A percentile compares a stretch with the other conserved stretches of the same genome.
Evolutionary conservation across 2,329 filamentous ascomycete genomes (phyloP).

Genomic region (Pseudogymnoascus sp.): DNA sequence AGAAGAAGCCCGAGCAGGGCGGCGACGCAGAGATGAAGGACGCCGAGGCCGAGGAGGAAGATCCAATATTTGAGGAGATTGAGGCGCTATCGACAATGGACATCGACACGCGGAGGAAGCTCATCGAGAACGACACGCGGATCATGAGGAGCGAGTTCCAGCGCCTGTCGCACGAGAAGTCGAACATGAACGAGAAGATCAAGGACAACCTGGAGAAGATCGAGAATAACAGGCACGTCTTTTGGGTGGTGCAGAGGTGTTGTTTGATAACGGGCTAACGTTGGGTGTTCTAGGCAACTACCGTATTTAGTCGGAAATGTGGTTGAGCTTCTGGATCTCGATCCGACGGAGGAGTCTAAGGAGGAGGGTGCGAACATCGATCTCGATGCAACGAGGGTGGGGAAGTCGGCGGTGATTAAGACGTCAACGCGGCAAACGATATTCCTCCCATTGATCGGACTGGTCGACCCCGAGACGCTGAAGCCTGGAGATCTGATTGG

Average conservation of each 20-base stretch:
- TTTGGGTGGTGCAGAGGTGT: background rate
- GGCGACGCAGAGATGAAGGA: conserved; percentile 66
- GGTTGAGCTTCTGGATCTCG: conserved; percentile 91
- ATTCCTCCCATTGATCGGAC: conserved; percentile 91
- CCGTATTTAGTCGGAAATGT: conserved; percentile 98
- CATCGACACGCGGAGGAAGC: conserved; percentile 80
- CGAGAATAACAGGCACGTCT: conserved; percentile 83
- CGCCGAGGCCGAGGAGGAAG: conserved; percentile 68
- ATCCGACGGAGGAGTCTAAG: conserved; percentile 89
- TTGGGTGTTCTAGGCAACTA: conserved; percentile 62
- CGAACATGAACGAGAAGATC: conserved; percentile 95
- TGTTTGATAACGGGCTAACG: conserved; percentile 12
- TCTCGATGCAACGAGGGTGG: conserved; percentile 88
- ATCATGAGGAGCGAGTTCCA: conserved; percentile 99
- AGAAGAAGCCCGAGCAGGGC: conserved; percentile 49
- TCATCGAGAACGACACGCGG: conserved; percentile 93
- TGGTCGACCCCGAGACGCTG: conserved; percentile 90
- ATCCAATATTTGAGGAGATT: conserved; percentile 88
- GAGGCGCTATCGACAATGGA: conserved; percentile 89
- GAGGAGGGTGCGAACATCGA: conserved; percentile 99
- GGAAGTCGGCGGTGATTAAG: conserved; percentile 99
- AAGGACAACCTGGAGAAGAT: conserved; percentile 99
- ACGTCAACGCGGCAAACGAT: conserved; percentile 98
- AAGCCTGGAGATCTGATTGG: conserved; percentile 96
- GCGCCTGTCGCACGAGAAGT: conserved; percentile 89